Evolutionary conservation across 148 eudicot genomes (phyloP).

Genomic region (Dianthus caryophyllus): DNA sequence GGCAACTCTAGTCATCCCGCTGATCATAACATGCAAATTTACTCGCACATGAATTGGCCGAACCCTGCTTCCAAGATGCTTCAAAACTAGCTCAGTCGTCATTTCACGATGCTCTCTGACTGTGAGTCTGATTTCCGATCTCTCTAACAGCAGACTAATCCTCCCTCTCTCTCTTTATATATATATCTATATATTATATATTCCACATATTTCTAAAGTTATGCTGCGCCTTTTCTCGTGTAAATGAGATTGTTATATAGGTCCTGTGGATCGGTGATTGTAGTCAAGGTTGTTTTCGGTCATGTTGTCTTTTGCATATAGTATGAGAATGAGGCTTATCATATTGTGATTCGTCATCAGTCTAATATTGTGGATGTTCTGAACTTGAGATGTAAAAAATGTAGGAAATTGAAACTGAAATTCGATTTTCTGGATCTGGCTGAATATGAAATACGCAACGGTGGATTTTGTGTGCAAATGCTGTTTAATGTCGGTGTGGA

Average conservation of each 20-base stretch:
- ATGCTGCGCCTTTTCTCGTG: neutral
- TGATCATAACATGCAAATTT: conserved; percentile 64
- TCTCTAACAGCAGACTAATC: conserved; percentile 36
- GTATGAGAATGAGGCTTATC: neutral
- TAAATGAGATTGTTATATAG: conserved; percentile 20
- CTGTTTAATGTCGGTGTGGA: neutral
- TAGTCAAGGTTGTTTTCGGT: conserved; percentile 6
- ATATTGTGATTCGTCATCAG: neutral
- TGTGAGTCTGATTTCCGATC: conserved; percentile 29
- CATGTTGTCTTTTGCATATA: conserved; percentile 24
- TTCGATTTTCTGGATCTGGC: conserved; percentile 11
- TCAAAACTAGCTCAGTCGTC: conserved; percentile 30
- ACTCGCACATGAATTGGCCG: conserved; percentile 63
- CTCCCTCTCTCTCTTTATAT: too few species aligned
- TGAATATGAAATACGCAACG: conserved; percentile 11
- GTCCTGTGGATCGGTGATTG: conserved; percentile 1
- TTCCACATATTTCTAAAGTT: conserved; percentile 6
- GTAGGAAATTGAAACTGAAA: conserved; percentile 14
- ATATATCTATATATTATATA: too few species aligned
- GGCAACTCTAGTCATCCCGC: conserved; percentile 46
- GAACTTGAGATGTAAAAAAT: conserved; percentile 8
- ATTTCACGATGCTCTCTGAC: conserved; percentile 15
- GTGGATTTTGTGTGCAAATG: neutral
- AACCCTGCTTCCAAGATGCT: conserved; percentile 49
- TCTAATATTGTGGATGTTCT: conserved; percentile 14